Evolutionary conservation across 345 rosid species (phyloP), one percentile per base, ranked within the genome.

Genomic region (Diplotaxis tenuifolia): DNA sequence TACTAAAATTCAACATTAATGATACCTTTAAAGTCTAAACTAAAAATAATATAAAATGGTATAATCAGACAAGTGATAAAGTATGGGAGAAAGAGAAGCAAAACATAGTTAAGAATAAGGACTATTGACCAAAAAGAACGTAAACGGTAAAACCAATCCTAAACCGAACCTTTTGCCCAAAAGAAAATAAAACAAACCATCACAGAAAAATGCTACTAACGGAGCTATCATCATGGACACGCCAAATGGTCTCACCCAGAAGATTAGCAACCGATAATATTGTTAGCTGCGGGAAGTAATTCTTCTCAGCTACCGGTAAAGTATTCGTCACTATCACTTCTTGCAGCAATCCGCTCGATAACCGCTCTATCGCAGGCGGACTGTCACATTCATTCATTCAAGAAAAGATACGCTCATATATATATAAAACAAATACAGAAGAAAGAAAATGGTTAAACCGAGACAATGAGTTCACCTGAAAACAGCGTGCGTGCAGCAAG

Each of bases 401-500:
- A 62, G 15, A 62, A 11, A 57, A 4, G 0, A 32, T 11, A 18
- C 6, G 14, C 42, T 59, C 32, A 59, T 60, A 0, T 19, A 3
- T 9, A 9, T 27, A 3, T 57, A 27, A 2, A 58, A 9, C 5
- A 4, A 29, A 50, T 21, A 56, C 9, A 8, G 18, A 70, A 12
- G 19, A 42, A 7, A 14, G 34, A 32, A 27, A 38, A 4, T 21
- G 40, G 21, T 3, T 0, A 28, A 57, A n/a, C 6, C 28, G 32
- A 75, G 62, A 19, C 9, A 9, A 25, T 25, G 38, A 2, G 4
- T 28, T 52, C 77, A 95, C 99, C 97, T 95, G 83, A 95, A 95
- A 81, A 95, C 97, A 3, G 99, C 96, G 71, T 95, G 99, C 0
- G 96, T 95, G 72, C 86, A 84, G 83, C 99, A 95, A 58, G 99